phyloP scores from a whole-genome alignment of 345 rosid genomes.

The Euphorbia pulcherrima region DNA sequence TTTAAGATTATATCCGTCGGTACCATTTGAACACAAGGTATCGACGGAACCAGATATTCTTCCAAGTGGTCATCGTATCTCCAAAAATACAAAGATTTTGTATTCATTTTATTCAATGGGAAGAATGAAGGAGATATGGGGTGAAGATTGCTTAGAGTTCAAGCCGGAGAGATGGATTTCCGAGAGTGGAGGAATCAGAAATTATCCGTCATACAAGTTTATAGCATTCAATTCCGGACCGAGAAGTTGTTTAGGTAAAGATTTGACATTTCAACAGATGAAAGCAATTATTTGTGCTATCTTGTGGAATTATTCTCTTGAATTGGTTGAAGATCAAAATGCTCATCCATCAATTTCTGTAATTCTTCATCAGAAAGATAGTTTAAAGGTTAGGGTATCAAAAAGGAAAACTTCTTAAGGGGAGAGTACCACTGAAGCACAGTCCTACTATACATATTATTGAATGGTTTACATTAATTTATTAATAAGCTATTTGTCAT shows the following conservation, averaged over 20 bases:
- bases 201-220: slow-evolving; percentile 13
- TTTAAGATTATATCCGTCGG: slow-evolving; percentile 13
- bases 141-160: slow-evolving; percentile 15
- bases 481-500: too few relatives aligned
- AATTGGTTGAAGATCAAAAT: slow-evolving; percentile 5
- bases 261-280: background rate
- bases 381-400: slow-evolving; percentile 13
- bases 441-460: too few relatives aligned
- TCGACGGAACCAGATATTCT: slow-evolving; percentile 4
- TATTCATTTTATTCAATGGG: slow-evolving; percentile 6
- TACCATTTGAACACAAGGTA: background rate
- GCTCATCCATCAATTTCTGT: slow-evolving; percentile 2
- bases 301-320: slow-evolving; percentile 3
- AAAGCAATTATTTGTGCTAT: slow-evolving; percentile 1
- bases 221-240: slow-evolving; percentile 10
- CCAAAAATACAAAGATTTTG: background rate
- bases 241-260: slow-evolving; percentile 14
- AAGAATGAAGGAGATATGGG: slow-evolving; percentile 16
- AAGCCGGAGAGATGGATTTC: slow-evolving; percentile 3
- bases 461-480: too few relatives aligned
- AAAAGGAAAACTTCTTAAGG: slow-evolving; percentile 1
- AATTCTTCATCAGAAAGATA: slow-evolving; percentile 11
- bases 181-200: background rate
- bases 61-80: slow-evolving; percentile 12
- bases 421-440: background rate